Conservation (phyloP, 140 eudicot species). For the Ambrosia hybrid region DNA sequence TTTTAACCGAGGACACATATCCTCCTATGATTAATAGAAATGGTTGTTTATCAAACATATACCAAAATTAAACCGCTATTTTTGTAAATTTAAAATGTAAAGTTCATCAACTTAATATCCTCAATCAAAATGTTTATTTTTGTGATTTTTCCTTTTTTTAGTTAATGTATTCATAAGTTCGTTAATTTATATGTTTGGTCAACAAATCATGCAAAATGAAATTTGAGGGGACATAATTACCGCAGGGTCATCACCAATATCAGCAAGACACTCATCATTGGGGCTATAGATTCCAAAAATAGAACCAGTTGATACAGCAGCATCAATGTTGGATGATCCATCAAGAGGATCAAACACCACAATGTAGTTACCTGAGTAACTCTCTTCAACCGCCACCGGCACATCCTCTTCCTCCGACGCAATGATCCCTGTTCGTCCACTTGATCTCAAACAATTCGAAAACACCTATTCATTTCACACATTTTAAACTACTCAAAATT, state of each 20-base stretch:
- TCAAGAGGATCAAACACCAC: conserved; percentile 98
- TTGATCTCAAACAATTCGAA: conserved; percentile 85
- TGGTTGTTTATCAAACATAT: too few species aligned
- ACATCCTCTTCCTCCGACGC: conserved; percentile 99
- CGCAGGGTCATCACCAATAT: conserved; percentile 46
- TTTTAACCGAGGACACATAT: too few species aligned
- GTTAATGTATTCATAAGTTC: too few species aligned
- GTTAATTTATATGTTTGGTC: neutral
- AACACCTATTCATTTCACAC: conserved; percentile 56
- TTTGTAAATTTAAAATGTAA: too few species aligned
- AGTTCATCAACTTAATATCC: too few species aligned
- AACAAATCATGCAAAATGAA: neutral
- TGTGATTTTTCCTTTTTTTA: neutral
- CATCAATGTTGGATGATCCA: conserved; percentile 98
- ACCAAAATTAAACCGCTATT: too few species aligned
- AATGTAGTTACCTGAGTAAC: conserved; percentile 98
- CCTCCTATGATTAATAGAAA: too few species aligned
- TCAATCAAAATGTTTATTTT: too few species aligned
- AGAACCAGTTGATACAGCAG: conserved; percentile 97
- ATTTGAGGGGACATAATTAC: conserved; percentile 30
- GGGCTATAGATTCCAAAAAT: conserved; percentile 97
- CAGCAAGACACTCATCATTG: conserved; percentile 84
- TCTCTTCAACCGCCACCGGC: conserved; percentile 98
- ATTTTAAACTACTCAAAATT: neutral
- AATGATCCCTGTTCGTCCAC: conserved; percentile 96